These are phyloP conservation scores for Yarrowia deformans DNA, from an alignment of 805 yeast genomes.

Conservation along the genomic window DNA sequence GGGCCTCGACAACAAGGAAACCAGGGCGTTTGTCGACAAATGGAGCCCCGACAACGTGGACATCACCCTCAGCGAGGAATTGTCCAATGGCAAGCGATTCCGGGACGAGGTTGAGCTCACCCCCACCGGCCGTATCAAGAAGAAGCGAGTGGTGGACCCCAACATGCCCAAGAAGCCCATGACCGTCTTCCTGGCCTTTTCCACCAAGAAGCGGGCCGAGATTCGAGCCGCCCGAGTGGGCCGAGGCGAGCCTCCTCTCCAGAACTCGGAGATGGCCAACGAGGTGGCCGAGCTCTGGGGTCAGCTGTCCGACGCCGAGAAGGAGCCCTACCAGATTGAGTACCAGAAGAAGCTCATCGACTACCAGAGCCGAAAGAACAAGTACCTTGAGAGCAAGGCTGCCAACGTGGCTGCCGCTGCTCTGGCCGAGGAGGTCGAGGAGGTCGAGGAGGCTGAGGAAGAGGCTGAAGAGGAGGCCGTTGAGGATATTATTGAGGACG, in stretches of 20 bases:
- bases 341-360: constrained; percentile 55
- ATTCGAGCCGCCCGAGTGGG: constrained; percentile 71
- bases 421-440: constrained; percentile 44
- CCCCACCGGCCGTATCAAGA: constrained; percentile 54
- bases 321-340: constrained; percentile 70
- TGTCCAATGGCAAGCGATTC: constrained; percentile 43
- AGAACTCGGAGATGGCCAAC: constrained; percentile 79
- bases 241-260: constrained; percentile 65
- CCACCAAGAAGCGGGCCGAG: constrained; percentile 73
- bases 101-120: constrained; percentile 44
- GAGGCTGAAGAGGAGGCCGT: constrained; percentile 55
- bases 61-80: constrained; percentile 38
- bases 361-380: constrained; percentile 57
- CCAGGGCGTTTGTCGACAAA: constrained; percentile 28
- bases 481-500: constrained; percentile 62
- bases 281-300: constrained; percentile 84
- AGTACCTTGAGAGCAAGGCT: constrained; percentile 52
- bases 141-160: constrained; percentile 74
- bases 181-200: constrained; percentile 82
- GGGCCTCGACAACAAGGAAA: constrained; percentile 22
- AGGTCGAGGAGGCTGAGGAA: constrained; percentile 49
- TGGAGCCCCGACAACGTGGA: constrained; percentile 37
- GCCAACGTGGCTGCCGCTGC: constrained; percentile 45
- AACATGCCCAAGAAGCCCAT: constrained; percentile 95
- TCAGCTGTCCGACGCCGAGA: constrained; percentile 70